Evolutionary conservation across 1,284 basidiomycete species (phyloP), one percentile per base, ranked within the genome.

Genomic region (Ustilago bromivora): DNA sequence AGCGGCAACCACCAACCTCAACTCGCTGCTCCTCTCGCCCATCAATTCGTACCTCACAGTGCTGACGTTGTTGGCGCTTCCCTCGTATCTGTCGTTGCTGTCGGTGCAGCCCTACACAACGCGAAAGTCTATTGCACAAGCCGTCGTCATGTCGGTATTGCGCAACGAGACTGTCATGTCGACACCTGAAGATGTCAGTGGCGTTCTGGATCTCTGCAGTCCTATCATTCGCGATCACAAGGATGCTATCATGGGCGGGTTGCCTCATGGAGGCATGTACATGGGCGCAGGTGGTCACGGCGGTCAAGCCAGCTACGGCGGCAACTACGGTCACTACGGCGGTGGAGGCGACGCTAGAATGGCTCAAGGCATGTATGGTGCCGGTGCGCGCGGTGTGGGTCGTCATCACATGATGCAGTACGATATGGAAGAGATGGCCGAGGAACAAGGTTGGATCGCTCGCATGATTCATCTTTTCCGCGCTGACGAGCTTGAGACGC

Each of bases 391-490:
- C 10, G 71, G 79, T 49, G 63, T 72, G 59, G 64, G 65, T 2
- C 67, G 73, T 19, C 75, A 80, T 38, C 76, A 75, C 43, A 69
- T 78, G 75, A 68, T 71, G 65, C 78, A 80, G 55, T 77, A 78
- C 67, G 82, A 80, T 36, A 61, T 81, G 61, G 84, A 85, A 55
- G 84, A 85, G 70, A 73, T 85, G 70, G 78, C 76, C 19, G 84
- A 84, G 57, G 80, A 84, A 67, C 84, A 86, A 51, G 84, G 84
- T 5, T 78, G 79, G 79, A 77, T 86, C 13, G 84, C 84, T 15
- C 61, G 84, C 15, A 71, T 85, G 68, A 80, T 84, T 46, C 84
- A 86, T 59, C 81, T 85, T 40, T 84, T 86, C 76, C 81, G 76
- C 12, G 69, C 83, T 1, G 75, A 82, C 15, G 77, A 83, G 52